Base-by-base conservation (phyloP, 345 rosid species). In the Citrus inodora region DNA sequence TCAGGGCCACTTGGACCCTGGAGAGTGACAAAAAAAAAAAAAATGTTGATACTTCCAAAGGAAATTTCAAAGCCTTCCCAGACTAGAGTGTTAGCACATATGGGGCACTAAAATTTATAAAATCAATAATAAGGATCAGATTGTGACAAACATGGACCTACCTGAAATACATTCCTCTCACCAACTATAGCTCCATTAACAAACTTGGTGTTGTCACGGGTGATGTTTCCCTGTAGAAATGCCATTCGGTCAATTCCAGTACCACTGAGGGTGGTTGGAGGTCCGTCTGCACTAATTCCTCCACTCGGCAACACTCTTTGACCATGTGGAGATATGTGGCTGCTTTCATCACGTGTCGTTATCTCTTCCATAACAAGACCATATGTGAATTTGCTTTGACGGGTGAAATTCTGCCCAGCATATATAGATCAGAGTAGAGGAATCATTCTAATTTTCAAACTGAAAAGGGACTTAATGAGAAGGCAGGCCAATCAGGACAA, bases 361-460 rank as follows among this genome's bases (percentile, higher is more conserved):
- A 97, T 91, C 90, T 97, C 99, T 83, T 94, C 99, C 98, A 92
- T 89, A 79, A 96, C 98, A 67, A 96, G 91, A 74, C 99, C 98
- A 73, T 97, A 97, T 42, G 98, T 97, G 82, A 92, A 93, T 88
- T 93, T 97, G 84, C 99, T 97, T 84, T 97, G 99, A 75, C 94
- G 93, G 73, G 98, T 89, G 86, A 97, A 94, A 88, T 94, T 97
- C 99, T 97, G 90, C 84, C 79, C 30, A 35, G 65, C 16, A 6
- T 68, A 76, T 13, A 60, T 65, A 28, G 51, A 78, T 33, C 62
- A 80, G 53, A 70, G 83, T 19, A n/a, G 38, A 53, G 42, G 70
- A 78, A 80, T 33, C 68, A 30, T 14, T 40, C 55, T 16, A 65
- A 48, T 55, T 42, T 13, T 75, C 6, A 40, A 62, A 79, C 32